Evolutionary conservation across 169 alveolate species (phyloP).

Genomic region (Cryptosporidium bovis): DNA sequence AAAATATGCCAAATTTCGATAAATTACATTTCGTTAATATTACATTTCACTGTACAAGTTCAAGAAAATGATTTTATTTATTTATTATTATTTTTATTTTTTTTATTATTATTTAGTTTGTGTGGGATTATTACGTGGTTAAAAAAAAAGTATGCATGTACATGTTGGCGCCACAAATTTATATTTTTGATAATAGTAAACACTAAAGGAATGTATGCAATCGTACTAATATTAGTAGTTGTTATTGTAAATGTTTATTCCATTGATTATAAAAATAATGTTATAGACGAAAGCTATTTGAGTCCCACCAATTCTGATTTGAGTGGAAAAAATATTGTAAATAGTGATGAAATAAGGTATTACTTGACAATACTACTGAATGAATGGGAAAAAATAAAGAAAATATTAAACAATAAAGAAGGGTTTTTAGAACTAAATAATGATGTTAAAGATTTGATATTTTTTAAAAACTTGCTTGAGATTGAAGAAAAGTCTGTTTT

Average conservation of each 20-base stretch:
- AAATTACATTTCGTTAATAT: background rate
- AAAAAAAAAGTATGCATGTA: constrained; percentile 59
- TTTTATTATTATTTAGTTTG: constrained; percentile 28
- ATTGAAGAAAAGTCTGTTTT: background rate
- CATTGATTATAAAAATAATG: background rate
- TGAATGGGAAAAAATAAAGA: background rate
- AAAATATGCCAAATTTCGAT: background rate
- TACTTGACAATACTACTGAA: background rate
- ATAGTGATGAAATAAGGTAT: background rate
- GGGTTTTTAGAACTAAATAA: background rate
- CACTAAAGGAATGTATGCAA: constrained; percentile 62
- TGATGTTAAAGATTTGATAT: background rate
- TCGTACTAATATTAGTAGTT: background rate
- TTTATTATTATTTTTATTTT: constrained; percentile 17
- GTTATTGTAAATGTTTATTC: background rate
- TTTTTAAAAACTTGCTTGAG: background rate
- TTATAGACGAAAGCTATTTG: background rate
- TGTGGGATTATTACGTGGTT: constrained; percentile 74
- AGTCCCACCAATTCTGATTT: background rate
- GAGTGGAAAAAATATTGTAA: background rate
- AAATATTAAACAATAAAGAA: background rate
- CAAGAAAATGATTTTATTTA: background rate
- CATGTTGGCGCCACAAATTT: constrained; percentile 53
- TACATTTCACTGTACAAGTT: background rate
- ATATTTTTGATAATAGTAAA: background rate